These are phyloP conservation scores for Starmerella vitae DNA, from an alignment of 805 yeast genomes.

Conservation along the genomic window DNA sequence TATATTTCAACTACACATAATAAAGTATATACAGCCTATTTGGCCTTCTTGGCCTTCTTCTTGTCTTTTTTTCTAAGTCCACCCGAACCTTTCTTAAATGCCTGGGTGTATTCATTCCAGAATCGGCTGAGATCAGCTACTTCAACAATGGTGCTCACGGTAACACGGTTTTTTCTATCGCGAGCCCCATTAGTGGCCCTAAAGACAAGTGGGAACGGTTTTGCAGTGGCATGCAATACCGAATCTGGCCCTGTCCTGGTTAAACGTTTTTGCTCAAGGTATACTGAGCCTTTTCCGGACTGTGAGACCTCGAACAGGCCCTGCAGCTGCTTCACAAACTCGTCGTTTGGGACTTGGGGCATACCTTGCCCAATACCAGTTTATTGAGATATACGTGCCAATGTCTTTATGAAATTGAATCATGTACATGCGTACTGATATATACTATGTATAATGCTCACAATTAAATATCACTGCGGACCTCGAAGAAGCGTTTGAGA, in stretches of 20 bases:
- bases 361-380: slow-evolving; percentile 4
- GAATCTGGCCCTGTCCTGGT: slow-evolving; percentile 17
- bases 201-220: slow-evolving; percentile 47
- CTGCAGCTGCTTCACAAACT: slow-evolving; percentile 24
- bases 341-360: slow-evolving; percentile 19
- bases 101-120: slow-evolving; percentile 63
- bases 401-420: no score
- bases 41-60: slow-evolving; percentile 37
- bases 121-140: slow-evolving; percentile 49
- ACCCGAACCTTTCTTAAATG: slow-evolving; percentile 53
- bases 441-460: no score
- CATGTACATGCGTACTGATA: no score
- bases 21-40: neutral
- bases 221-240: slow-evolving; percentile 14
- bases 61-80: slow-evolving; percentile 77
- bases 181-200: slow-evolving; percentile 50
- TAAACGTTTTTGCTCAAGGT: slow-evolving; percentile 28
- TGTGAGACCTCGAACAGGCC: slow-evolving; percentile 22
- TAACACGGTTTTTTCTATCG: slow-evolving; percentile 39
- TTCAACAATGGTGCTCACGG: slow-evolving; percentile 60
- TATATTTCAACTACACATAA: neutral
- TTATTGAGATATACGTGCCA: no score
- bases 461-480: slow-evolving; percentile 67
- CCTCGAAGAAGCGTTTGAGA: slow-evolving; percentile 90
- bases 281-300: slow-evolving; percentile 26